Base-by-base conservation (phyloP, 2,329 filamentous ascomycete genomes). In the Apiospora rasikravindrae region DNA sequence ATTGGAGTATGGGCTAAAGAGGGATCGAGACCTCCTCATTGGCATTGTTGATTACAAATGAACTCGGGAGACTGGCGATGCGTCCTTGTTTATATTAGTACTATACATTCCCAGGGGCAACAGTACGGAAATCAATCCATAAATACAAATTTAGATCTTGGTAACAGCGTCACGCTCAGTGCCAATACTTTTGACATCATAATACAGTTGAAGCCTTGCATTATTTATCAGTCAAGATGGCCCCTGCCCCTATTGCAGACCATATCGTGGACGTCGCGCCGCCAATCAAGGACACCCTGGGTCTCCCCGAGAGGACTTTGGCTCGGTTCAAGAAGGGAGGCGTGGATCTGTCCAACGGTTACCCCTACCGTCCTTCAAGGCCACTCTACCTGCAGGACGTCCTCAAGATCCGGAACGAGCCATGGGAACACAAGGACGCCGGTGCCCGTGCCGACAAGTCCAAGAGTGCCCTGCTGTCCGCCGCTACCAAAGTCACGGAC, bases 301-400 rank as follows among this genome's bases (percentile, higher is more conserved):
- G 85, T 0, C 83, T 94, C 8, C 92, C 92, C 2, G 85, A 85
- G 13, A 76, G 87, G 1, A 83, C 91, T 1, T 85, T 86, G 1
- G 83, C 86, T 68, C 86, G 92, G 4, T 84, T 94, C 0, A 88
- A 90, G 75, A 93, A 92, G 73, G 91, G 90, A 0, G 91, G 90
- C 1, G 87, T 94, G 70, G 91, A 94, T 77, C 84, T 94, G 2
- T 92, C 90, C 0, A 82, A 89, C 0, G 92, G 92, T 0, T 94
- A 94, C 75, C 92, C 92, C 0, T 93, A 94, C 76, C 88, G 91
- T 0, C 92, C 92, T 1, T 87, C 89, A 0, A 86, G 86, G 67
- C 92, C 92, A 0, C 82, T 94, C 0, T 94, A 90, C 75, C 83
- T 94, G 0, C 89, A 94, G 71, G 92, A 94, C 75, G 90, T 91